Percentiles rank a stretch among this genome's conserved stretches.
These are phyloP conservation scores for Euphorbia peplus DNA, from an alignment of 345 rosid species.

Conservation along the genomic window DNA sequence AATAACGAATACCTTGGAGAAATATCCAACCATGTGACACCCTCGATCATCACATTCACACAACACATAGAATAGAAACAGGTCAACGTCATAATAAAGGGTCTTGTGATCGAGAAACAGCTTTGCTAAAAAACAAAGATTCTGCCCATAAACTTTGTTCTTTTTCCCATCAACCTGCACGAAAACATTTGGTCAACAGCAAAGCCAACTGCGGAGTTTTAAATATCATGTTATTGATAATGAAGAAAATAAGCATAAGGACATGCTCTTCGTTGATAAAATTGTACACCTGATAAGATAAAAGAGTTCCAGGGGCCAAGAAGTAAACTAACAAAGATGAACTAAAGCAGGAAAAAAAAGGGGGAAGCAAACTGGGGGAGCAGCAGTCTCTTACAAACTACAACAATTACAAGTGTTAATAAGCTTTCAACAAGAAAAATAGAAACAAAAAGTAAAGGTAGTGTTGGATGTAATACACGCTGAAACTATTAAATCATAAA, in stretches of 20 bases:
- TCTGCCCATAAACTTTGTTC: slow-evolving; percentile 99
- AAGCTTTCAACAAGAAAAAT: neutral
- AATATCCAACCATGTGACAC: slow-evolving; percentile 99
- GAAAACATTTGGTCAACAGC: slow-evolving; percentile 11
- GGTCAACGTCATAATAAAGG: slow-evolving; percentile 95
- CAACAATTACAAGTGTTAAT: neutral
- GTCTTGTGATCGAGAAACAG: slow-evolving; percentile 98
- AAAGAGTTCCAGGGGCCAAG: neutral
- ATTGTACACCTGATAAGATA: neutral
- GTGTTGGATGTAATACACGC: no score
- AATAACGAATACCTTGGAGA: slow-evolving; percentile 69
- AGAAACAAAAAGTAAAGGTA: no score
- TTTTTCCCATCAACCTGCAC: slow-evolving; percentile 85
- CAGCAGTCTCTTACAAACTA: neutral
- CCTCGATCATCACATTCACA: slow-evolving; percentile 99
- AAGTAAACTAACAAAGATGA: neutral
- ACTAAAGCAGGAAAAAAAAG: neutral
- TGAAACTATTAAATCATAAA: no score
- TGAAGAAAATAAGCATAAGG: no score
- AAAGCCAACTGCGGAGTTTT: slow-evolving; percentile 5
- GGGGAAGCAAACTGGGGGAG: neutral
- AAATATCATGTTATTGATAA: neutral
- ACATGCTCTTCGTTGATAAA: neutral
- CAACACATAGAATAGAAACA: slow-evolving; percentile 84
- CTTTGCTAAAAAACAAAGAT: slow-evolving; percentile 96